These are phyloP conservation scores for Tephrocybe sp. DNA, from an alignment of 768 basidiomycete species.

Conservation along the genomic window DNA sequence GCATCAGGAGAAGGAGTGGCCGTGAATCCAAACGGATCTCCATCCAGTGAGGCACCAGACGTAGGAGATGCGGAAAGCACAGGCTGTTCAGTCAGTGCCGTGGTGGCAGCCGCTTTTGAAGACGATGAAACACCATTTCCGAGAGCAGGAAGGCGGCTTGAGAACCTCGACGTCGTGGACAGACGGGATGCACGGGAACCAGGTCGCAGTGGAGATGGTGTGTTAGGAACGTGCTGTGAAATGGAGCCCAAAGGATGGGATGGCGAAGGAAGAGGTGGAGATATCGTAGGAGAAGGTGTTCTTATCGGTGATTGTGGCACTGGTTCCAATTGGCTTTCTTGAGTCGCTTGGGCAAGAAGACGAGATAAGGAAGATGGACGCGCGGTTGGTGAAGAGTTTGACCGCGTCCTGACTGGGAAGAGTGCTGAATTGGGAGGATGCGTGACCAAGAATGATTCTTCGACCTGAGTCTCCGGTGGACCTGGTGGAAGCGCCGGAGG, in stretches of 20 bases:
- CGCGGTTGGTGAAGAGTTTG: conserved; percentile 65
- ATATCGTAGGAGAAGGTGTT: conserved; percentile 30
- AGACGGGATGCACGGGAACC: conserved; percentile 70
- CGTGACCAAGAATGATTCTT: conserved; percentile 65
- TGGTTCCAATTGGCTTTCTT: conserved; percentile 32
- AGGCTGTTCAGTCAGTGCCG: conserved; percentile 58
- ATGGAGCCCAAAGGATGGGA: conserved; percentile 31
- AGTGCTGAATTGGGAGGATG: conserved; percentile 67
- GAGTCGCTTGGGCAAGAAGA: conserved; percentile 69
- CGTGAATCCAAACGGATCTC: conserved; percentile 37
- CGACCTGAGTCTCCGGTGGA: conserved; percentile 68
- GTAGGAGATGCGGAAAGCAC: conserved; percentile 42
- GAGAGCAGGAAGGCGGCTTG: conserved; percentile 60
- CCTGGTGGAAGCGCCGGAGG: conserved; percentile 51
- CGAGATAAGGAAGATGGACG: conserved; percentile 80
- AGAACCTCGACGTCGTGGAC: conserved; percentile 69
- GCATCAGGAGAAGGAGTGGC: conserved; percentile 59
- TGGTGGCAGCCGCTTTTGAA: conserved; percentile 65
- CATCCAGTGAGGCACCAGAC: conserved; percentile 38
- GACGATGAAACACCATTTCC: conserved; percentile 44
- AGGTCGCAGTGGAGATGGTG: conserved; percentile 63
- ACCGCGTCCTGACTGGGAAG: conserved; percentile 59
- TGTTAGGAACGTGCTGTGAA: conserved; percentile 33
- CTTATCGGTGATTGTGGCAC: conserved; percentile 26
- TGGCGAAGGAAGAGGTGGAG: conserved; percentile 36